Evolutionary conservation across 75 land plant genomes (phyloP).

Genomic region (Sequoiadendron giganteum): DNA sequence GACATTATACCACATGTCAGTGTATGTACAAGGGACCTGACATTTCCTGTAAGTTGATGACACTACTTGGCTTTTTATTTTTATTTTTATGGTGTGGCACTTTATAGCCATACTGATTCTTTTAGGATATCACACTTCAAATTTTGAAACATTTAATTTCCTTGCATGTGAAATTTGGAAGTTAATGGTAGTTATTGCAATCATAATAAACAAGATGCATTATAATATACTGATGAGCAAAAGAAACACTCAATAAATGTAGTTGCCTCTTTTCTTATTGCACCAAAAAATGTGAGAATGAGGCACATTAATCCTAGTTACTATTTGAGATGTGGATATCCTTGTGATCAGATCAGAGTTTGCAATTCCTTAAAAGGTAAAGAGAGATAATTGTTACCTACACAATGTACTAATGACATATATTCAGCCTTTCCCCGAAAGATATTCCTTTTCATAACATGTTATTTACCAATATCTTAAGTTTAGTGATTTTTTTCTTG

Average conservation of each 20-base stretch:
- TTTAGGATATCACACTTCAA: not conserved
- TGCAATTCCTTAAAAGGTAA: constrained; percentile 37
- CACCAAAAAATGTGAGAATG: not conserved
- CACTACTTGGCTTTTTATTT: not conserved
- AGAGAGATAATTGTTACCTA: not conserved
- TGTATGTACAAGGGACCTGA: not conserved
- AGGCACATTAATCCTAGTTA: constrained; percentile 22
- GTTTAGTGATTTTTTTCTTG: not conserved
- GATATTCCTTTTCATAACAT: not conserved
- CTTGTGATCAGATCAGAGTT: constrained; percentile 26
- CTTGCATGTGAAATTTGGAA: not conserved
- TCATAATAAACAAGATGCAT: constrained; percentile 3
- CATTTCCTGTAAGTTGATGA: constrained; percentile 3
- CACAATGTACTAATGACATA: not conserved
- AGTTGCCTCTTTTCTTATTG: constrained; percentile 26
- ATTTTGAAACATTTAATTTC: not conserved
- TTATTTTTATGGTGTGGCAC: not conserved
- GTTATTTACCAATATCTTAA: not conserved
- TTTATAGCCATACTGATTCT: not conserved
- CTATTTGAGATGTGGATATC: constrained; percentile 51
- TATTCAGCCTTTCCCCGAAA: not conserved
- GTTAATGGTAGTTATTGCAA: not conserved
- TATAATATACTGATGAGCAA: constrained; percentile 14
- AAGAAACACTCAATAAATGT: constrained; percentile 15
- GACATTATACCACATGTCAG: not conserved